phyloP scores from a whole-genome alignment of 148 eudicot genomes.

The Silene conica region DNA sequence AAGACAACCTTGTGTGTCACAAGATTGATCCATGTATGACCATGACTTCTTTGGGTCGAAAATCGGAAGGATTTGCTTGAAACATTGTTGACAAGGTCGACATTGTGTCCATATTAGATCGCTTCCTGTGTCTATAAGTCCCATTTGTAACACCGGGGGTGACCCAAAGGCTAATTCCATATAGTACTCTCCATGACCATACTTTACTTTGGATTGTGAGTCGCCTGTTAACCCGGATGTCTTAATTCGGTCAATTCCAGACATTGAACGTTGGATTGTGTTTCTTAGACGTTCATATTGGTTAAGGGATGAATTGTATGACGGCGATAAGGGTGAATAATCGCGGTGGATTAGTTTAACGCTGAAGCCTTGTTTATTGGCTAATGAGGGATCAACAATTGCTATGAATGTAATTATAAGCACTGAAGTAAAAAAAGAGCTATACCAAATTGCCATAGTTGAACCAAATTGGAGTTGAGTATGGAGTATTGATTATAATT shows the following conservation, averaged over 20 bases:
- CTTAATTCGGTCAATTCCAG: constrained; percentile 9
- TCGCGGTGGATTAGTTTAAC: constrained; percentile 44
- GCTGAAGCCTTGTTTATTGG: constrained; percentile 22
- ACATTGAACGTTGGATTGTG: constrained; percentile 28
- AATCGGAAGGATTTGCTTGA: constrained; percentile 11
- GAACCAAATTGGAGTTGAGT: background rate
- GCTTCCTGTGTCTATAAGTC: constrained; percentile 24
- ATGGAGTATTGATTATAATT: no score
- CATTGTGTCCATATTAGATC: constrained; percentile 31
- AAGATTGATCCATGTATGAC: constrained; percentile 11
- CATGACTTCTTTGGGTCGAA: constrained; percentile 25
- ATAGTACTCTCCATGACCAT: constrained; percentile 12
- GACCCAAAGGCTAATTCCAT: constrained; percentile 26
- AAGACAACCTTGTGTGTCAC: constrained; percentile 11
- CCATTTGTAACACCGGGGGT: constrained; percentile 18
- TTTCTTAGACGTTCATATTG: constrained; percentile 23
- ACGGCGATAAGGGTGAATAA: constrained; percentile 32
- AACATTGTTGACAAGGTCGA: constrained; percentile 20
- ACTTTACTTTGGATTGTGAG: constrained; percentile 14
- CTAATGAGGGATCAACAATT: background rate
- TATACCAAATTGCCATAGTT: constrained; percentile 14
- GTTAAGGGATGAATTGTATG: constrained; percentile 24
- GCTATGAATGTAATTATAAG: background rate
- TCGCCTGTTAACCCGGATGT: background rate
- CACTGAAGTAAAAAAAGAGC: background rate